Evolutionary conservation across 441 rosid genomes (phyloP), one percentile per base, ranked within the genome.

Genomic region (Erodium moschatum): DNA sequence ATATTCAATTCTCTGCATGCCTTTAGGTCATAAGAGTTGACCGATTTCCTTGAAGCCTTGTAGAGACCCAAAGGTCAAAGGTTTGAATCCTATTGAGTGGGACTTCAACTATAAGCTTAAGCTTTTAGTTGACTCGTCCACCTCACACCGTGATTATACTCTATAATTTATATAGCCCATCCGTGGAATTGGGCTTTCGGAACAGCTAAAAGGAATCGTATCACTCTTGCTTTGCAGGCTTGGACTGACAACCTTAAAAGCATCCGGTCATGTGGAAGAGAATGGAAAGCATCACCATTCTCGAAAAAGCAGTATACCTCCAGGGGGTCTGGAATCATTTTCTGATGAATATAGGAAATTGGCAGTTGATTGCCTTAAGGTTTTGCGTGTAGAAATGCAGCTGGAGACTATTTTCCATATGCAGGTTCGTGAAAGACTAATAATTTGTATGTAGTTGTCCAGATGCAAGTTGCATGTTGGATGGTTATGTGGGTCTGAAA

Each of bases 321-420:
- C 62, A 48, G 83, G 81, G 83, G 87, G 75, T 81, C 84, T 90
- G 70, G 82, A 85, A 33, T 85, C 92, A 35, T 86, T 89, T 85
- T 91, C 98, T 13, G 90, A 92, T 60, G 95, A 87, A 79, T 95
- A 90, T 73, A 84, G 99, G 75, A 92, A 89, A 84, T 85, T 95
- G 71, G 97, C 99, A 21, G 83, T 90, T 67, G 98, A 95, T 75
- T 95, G 99, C 82, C 79, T 95, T 27, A 95, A 92, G 80, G 98
- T 92, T 81, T 82, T 95, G 81, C 96, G 95, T 33, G 88, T 95
- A 27, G 99, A 95, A 84, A 92, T 92, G 98, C 97, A 90, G 79
- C 70, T 95, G 85, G 97, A 92, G 74, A 90, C 98, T 75, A 77
- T 92, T 82, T 95, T 89, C 77, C 96, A 90, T 82, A 70, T 92